Evolutionary conservation across 352 stramenopile species (phyloP), one percentile per base, ranked within the genome.

Genomic region (Phytopythium helicoides): DNA sequence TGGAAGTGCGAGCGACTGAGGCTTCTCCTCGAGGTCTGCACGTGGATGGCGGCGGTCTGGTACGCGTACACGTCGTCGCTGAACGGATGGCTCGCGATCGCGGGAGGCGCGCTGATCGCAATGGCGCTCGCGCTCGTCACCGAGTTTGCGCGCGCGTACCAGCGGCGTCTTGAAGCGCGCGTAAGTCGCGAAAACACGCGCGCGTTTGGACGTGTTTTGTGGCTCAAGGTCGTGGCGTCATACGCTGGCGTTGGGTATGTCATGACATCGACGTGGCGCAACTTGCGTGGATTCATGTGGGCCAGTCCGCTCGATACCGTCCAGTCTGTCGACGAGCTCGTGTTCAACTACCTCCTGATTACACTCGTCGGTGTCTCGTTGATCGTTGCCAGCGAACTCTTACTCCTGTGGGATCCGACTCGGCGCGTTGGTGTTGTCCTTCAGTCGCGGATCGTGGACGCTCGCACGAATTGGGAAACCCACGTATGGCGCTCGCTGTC

Each of bases 311-410:
- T 40, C 15, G 37, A 64, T 28, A 54, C 40, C 22, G 47, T 46
- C 7, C 57, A 75, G 53, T 73, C 66, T 0, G 63, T 86, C 26
- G 76, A 87, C 40, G 73, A 86, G 41, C 52, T 90, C 11, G 78
- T 84, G 31, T 80, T 86, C 41, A 78, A 81, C 41, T 93, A 81
- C 44, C 36, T 92, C 37, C 52, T 92, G 23, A 89, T 85, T 25
- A 87, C 75, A 9, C 70, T 94, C 1, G 76, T 92, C 8, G 80
- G 81, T 3, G 63, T 87, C 8, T 91, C 80, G 34, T 62, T 91
- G 11, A 84, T 92, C 28, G 69, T 94, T 36, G 76, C 78, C 19
- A 92, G 84, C 58, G 77, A 94, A 42, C 53, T 92, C 33, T 55
- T 94, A 47, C 62, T 92, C 21, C 46, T 92, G 15, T 94, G 85